A percentile compares a stretch with the other conserved stretches of the same genome.
These are phyloP conservation scores for Barnettozyma sp. DNA, from an alignment of 805 yeast genomes.

Conservation along the genomic window DNA sequence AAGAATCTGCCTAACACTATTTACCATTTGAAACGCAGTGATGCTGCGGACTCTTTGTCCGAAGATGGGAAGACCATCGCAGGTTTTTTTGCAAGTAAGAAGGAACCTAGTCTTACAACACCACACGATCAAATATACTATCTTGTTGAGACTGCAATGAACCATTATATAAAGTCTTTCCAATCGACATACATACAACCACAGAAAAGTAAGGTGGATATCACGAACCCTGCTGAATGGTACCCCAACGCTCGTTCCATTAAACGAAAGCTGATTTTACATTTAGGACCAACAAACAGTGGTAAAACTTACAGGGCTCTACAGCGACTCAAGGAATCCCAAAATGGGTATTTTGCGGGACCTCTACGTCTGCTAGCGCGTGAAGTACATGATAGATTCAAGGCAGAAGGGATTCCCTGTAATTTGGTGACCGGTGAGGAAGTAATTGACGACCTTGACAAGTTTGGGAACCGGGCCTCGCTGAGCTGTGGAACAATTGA, in stretches of 20 bases:
- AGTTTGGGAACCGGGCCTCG: slow-evolving; percentile 63
- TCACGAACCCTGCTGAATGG: slow-evolving; percentile 65
- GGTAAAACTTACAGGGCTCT: slow-evolving; percentile 90
- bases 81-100: neutral
- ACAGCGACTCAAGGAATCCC: slow-evolving; percentile 53
- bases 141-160: slow-evolving; percentile 12
- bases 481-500: slow-evolving; percentile 87
- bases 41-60: neutral
- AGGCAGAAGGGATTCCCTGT: slow-evolving; percentile 58
- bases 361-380: slow-evolving; percentile 87
- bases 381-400: slow-evolving; percentile 82
- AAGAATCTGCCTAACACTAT: slow-evolving; percentile 3
- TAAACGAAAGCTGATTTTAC: slow-evolving; percentile 78
- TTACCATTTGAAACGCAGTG: neutral
- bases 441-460: slow-evolving; percentile 62
- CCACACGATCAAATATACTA: slow-evolving; percentile 6
- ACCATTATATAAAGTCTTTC: slow-evolving; percentile 2
- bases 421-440: slow-evolving; percentile 96
- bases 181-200: slow-evolving; percentile 14
- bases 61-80: neutral
- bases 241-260: slow-evolving; percentile 79
- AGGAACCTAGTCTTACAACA: neutral
- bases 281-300: slow-evolving; percentile 95
- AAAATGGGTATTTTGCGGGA: slow-evolving; percentile 87
- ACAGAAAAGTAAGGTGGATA: slow-evolving; percentile 30